Base-by-base conservation (phyloP, 768 basidiomycete genomes). In the Podaxis sp. region DNA sequence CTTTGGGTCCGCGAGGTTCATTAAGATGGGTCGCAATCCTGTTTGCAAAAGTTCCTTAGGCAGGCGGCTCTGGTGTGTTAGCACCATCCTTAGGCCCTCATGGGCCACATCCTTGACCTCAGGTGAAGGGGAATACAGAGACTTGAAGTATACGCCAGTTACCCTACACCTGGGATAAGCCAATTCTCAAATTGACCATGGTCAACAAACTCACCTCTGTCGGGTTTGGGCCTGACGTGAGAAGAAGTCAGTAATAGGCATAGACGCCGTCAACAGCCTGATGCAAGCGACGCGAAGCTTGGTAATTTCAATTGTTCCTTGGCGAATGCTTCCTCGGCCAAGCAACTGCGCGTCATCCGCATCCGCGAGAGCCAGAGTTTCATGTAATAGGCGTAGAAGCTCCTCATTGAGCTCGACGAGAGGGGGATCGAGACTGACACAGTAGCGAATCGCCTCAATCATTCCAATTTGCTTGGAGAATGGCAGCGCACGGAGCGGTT, bases 1-100 rank as follows among this genome's bases (percentile, higher is more conserved):
- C 70, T 96, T 96, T 40, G 96, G 93, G 75, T 98, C 97, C 2
- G 96, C 95, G 25, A 99, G 85, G 71, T 98, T 98, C 90, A 98
- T 97, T 61, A 98, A 75, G 66, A 99, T 98, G 0, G 97, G 97
- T 19, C 96, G 90, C 27, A 99, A 78, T 2, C 97, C 97, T 0
- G 93, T 93, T 73, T 99, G 97, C 46, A 99, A 76, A 43, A 98
- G 83, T 65, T 98, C 97, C 71, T 94, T 96, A 0, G 97, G 97
- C 54, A 99, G 81, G 57, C 96, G 89, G 63, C 86, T 89, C 72
- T 98, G 96, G 69, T 94, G 90, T 3, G 85, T 85, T 40, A 98
- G 80, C 11, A 98, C 94, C 79, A 91, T 89, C 63, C 89, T 84
- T 41, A 98, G 83, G 33, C 94, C 94, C 65, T 97, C 93, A 66